A percentile compares a stretch with the other conserved stretches of the same genome.
Evolutionary conservation across 345 rosid species (phyloP).

Genomic region (Brassica incana): DNA sequence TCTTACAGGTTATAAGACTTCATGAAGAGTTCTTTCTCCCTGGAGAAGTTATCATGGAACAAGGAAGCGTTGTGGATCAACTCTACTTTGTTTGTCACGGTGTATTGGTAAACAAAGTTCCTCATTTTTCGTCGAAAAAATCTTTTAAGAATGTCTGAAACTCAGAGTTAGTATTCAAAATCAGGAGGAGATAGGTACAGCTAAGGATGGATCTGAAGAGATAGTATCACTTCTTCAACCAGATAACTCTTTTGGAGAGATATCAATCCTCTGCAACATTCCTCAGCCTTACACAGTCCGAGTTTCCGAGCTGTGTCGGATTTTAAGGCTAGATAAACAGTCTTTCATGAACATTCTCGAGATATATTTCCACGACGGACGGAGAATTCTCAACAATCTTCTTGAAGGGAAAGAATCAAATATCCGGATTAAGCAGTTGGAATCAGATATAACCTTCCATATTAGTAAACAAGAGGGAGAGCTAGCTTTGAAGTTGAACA

Average conservation of each 20-base stretch:
- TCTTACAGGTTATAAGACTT: slow-evolving; percentile 59
- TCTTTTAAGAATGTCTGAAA: not conserved
- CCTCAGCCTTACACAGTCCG: slow-evolving; percentile 61
- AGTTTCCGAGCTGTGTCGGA: slow-evolving; percentile 60
- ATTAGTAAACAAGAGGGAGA: slow-evolving; percentile 74
- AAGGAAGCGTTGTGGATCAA: slow-evolving; percentile 70
- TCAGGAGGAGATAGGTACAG: slow-evolving; percentile 63
- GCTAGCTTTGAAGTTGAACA: slow-evolving; percentile 65
- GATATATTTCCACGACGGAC: slow-evolving; percentile 68
- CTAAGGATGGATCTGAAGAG: slow-evolving; percentile 82
- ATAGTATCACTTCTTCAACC: slow-evolving; percentile 56
- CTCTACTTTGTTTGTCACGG: slow-evolving; percentile 81
- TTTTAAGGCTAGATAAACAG: slow-evolving; percentile 67
- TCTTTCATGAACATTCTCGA: slow-evolving; percentile 68
- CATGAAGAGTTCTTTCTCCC: slow-evolving; percentile 82
- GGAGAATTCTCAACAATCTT: slow-evolving; percentile 67
- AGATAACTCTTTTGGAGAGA: slow-evolving; percentile 64
- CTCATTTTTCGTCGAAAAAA: not conserved
- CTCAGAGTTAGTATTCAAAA: not conserved
- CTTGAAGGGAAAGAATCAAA: slow-evolving; percentile 69
- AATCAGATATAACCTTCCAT: slow-evolving; percentile 63
- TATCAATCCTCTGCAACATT: slow-evolving; percentile 69
- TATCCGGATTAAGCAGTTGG: slow-evolving; percentile 51
- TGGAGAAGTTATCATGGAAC: slow-evolving; percentile 76
- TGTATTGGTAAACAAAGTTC: slow-evolving; percentile 51